Conservation (phyloP, 1,284 basidiomycete genomes). For the Pascua guehoae region DNA sequence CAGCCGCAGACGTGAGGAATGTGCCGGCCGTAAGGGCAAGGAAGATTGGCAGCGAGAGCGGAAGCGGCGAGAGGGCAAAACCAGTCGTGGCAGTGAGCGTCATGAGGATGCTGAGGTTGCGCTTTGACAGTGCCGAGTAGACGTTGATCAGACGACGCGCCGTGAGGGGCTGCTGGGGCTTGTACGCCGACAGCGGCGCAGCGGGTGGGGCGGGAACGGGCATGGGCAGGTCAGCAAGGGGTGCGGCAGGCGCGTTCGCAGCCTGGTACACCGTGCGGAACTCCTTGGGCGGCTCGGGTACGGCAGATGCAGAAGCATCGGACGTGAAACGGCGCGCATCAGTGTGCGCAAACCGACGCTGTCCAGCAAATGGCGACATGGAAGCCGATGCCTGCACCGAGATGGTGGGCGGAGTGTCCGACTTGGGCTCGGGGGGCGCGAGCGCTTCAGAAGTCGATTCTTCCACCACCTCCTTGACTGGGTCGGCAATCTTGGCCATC, state of each 20-base stretch:
- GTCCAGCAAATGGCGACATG: constrained; percentile 19
- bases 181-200: constrained; percentile 43
- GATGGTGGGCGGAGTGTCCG: not conserved
- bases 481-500: constrained; percentile 41
- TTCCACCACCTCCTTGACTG: constrained; percentile 18
- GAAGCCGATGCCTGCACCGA: constrained; percentile 3
- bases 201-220: constrained; percentile 31
- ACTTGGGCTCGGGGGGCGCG: not conserved
- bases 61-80: constrained; percentile 85
- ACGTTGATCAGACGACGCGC: constrained; percentile 59
- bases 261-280: constrained; percentile 37
- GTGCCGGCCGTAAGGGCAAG: constrained; percentile 86
- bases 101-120: constrained; percentile 80
- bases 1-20: constrained; percentile 83
- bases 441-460: not conserved
- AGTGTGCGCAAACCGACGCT: constrained; percentile 23
- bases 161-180: constrained; percentile 53
- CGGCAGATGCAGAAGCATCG: constrained; percentile 19
- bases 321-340: constrained; percentile 10
- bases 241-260: constrained; percentile 24
- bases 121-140: constrained; percentile 83
- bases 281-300: constrained; percentile 28
- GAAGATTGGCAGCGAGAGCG: constrained; percentile 74
- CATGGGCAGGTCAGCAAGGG: constrained; percentile 31
- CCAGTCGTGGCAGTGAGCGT: constrained; percentile 89